Evolutionary conservation across 1,139 yeast genomes (phyloP), one percentile per base, ranked within the genome.

Genomic region (Kodamaea suecica): DNA sequence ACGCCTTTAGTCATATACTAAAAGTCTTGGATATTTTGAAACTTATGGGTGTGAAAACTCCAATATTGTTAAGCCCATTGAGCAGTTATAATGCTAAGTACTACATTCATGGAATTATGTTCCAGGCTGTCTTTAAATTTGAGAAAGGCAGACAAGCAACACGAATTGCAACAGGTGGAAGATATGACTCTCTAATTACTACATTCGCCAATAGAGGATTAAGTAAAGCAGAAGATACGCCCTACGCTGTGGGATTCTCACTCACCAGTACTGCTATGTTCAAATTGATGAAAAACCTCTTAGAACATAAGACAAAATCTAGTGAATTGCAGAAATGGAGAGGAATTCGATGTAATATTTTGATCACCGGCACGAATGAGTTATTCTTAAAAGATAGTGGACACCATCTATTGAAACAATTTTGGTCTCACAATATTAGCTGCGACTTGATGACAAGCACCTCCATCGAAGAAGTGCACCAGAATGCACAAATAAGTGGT

Each of bases 121-220:
- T 90, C 53, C 95, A 87, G 50, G 88, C 84, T 0, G 76, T 87
- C 1, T 75, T 78, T 47, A 84, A 84, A 39, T 45, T 57, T 47
- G 70, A 79, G 9, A 72, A 68, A 42, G 60, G 52, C 30, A 55
- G 69, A 32, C 52, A 61, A 14, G 57, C 48, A 31, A 54, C 73
- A 0, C 56, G 90, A 28, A 61, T 86, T 28, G 94, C 94, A 9
- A 92, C 95, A 1, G 98, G 98, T 30, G 98, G 98, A 1, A 66
- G 98, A 34, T 92, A 87, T 51, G 97, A 92, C 51, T 63, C 69
- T 15, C 66, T 90, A 44, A 74, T 88, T 14, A 65, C 76, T 2
- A 72, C 80, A 12, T 72, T 86, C 10, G 74, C 87, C 0, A 76
- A 57, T 30, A 55, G 55, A 13, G 61, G 58, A 24, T 48, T 65